Evolutionary conservation across 768 basidiomycete species (phyloP).

Genomic region (Polyporus arcularius): DNA sequence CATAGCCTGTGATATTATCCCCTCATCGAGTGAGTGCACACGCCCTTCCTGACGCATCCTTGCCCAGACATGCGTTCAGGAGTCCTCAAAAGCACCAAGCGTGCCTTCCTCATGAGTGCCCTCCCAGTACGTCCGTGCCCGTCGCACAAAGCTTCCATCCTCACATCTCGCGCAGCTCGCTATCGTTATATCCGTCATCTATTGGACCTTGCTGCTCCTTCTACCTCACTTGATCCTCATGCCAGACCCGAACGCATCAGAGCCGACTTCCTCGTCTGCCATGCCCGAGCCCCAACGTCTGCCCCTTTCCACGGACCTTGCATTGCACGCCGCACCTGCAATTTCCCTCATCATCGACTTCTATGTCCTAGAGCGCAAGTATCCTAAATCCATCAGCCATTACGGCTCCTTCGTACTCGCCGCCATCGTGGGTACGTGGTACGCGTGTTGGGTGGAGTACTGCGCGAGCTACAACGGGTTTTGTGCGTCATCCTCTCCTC

Average conservation of each 20-base stretch:
- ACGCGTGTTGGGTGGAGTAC: slow-evolving; percentile 67
- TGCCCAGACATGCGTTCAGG: slow-evolving; percentile 3
- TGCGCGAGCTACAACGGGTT: slow-evolving; percentile 59
- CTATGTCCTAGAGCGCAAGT: slow-evolving; percentile 62
- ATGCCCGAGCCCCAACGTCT: slow-evolving; percentile 35
- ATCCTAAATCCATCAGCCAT: slow-evolving; percentile 36
- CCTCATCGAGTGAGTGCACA: slow-evolving; percentile 6
- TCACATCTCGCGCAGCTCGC: slow-evolving; percentile 34
- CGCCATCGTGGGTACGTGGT: slow-evolving; percentile 43
- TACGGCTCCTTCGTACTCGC: slow-evolving; percentile 36
- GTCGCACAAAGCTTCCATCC: not conserved
- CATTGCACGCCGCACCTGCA: slow-evolving; percentile 65
- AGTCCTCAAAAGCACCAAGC: slow-evolving; percentile 51
- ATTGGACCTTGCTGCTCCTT: slow-evolving; percentile 64
- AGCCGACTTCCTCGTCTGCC: slow-evolving; percentile 33
- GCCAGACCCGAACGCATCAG: slow-evolving; percentile 25
- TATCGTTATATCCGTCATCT: slow-evolving; percentile 56
- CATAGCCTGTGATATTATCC: slow-evolving; percentile 42
- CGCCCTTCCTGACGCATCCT: not conserved
- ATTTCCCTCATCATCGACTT: slow-evolving; percentile 66
- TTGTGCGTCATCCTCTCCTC: slow-evolving; percentile 46
- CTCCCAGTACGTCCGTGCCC: slow-evolving; percentile 52
- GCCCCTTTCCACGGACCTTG: slow-evolving; percentile 48
- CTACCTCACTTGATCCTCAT: slow-evolving; percentile 59
- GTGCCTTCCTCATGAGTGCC: slow-evolving; percentile 60